These are phyloP conservation scores for Phytophthora syringae DNA, from an alignment of 352 stramenopile genomes.

Conservation along the genomic window DNA sequence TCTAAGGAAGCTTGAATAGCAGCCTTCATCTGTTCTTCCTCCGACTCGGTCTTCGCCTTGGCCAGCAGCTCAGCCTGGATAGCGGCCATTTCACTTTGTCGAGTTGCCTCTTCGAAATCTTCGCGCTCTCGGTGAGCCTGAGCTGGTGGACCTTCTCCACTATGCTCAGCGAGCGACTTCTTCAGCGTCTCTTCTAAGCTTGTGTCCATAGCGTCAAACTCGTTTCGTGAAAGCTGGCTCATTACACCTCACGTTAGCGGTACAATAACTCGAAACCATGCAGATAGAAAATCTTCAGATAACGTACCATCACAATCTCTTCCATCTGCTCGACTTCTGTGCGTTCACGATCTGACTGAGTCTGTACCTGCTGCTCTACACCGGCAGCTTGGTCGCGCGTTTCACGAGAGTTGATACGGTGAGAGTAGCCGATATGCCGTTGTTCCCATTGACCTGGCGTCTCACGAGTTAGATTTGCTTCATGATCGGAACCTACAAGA, in stretches of 20 bases:
- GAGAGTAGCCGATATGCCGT: constrained; percentile 70
- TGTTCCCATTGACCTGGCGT: constrained; percentile 70
- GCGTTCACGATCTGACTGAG: constrained; percentile 50
- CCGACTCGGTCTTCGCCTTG: constrained; percentile 70
- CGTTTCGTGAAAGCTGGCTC: constrained; percentile 65
- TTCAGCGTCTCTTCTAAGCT: constrained; percentile 84
- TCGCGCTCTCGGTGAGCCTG: constrained; percentile 44
- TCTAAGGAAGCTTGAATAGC: constrained; percentile 74
- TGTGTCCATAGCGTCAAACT: constrained; percentile 80
- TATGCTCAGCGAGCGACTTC: constrained; percentile 56
- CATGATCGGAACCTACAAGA: constrained; percentile 67
- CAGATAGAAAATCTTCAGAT: background rate
- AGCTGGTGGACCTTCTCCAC: constrained; percentile 28
- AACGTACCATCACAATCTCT: constrained; percentile 66
- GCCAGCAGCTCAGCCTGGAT: constrained; percentile 77
- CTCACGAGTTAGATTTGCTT: constrained; percentile 65
- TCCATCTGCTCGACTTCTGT: constrained; percentile 79
- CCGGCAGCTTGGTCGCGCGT: constrained; percentile 26
- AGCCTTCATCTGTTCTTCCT: constrained; percentile 77
- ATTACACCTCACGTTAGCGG: background rate
- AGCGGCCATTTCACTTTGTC: constrained; percentile 75
- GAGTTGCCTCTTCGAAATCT: constrained; percentile 59
- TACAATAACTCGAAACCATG: background rate
- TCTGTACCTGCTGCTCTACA: constrained; percentile 37
- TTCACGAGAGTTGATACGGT: constrained; percentile 73